Evolutionary conservation across 441 rosid genomes (phyloP), one percentile per base, ranked within the genome.

Genomic region (Melastoma candidum): DNA sequence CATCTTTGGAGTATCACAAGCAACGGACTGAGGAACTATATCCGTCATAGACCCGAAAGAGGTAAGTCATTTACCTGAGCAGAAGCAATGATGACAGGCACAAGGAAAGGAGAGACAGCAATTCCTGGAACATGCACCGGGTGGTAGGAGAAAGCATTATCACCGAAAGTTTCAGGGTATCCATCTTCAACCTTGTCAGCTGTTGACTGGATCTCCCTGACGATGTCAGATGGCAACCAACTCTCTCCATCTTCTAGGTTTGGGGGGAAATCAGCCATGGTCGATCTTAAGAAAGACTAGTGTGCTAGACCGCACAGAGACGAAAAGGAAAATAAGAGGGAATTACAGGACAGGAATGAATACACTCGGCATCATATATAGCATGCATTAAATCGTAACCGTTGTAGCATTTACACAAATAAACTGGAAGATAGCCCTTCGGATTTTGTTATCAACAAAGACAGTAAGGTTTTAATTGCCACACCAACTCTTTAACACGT

Each of bases 181-280:
- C 55, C 41, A 25, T 51, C 41, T 25, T 51, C 55, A 51, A 3
- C 11, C 32, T 13, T 22, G 22, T 24, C 6, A 32, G 32, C 29
- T 32, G 44, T 51, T 11, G 45, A 51, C 29, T 51, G 43, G 41
- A 69, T 69, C 57, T 64, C 66, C 4, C 32, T 63, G 44, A 56
- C 44, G 48, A 69, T 32, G 14, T 60, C 61, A 46, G 69, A 69
- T 8, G 73, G 73, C 9, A 69, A 48, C 69, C 69, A 64, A 13
- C 29, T 54, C 63, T 69, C 73, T 36, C 66, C 73, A 43, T 64
- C 73, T 36, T 64, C 73, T 26, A 43, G 63, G 44, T 60, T 69
- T 3, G 69, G 63, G 36, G 63, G 60, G 14, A 64, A 56, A 12
- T 46, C 66, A 12, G 26, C 48, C 59, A 51, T 58, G 44, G 26